Evolutionary conservation across 2,329 filamentous ascomycete species (phyloP), one percentile per base, ranked within the genome.

Genomic region (Whalleya microplaca): DNA sequence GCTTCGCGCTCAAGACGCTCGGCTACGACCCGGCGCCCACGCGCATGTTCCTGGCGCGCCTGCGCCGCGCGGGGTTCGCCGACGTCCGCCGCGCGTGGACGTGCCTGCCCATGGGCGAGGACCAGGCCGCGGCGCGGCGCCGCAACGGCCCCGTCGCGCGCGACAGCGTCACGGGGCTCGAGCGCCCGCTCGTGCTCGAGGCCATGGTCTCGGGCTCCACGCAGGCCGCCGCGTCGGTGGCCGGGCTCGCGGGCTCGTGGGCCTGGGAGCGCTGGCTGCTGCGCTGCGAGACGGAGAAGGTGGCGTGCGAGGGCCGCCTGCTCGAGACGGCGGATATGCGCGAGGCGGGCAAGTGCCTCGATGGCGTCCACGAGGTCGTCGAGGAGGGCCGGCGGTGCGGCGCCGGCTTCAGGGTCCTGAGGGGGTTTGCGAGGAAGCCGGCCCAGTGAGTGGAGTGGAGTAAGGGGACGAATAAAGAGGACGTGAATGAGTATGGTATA

Each of bases 241-340:
- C 90, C 12, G 93, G 93, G 19, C 77, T 98, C 41, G 85, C 94
- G 0, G 95, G 92, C 3, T 88, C 89, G 21, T 95, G 92, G 87
- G 87, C 88, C 72, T 99, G 93, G 94, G 95, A 99, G 82, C 90
- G 91, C 72, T 99, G 95, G 95, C 84, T 98, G 73, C 77, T 97
- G 64, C 91, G 92, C 69, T 83, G 94, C 67, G 90, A 95, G 76
- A 84, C 88, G 76, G 93, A 97, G 78, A 95, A 84, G 73, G 80
- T 80, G 3, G 79, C 91, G 69, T 89, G 90, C 21, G 87, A 91
- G 70, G 73, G 82, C 59, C 73, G 83, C 10, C 77, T 85, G 3
- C 81, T 85, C 65, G 84, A 81, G 9, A 77, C 81, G 20, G 71
- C 76, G 44, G 78, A 81, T 46, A 79, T 84, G 72, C 72, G 75